Percentiles rank a stretch among this genome's conserved stretches.
Conservation (phyloP, 2,329 filamentous ascomycete species). For the Helicocarpus griseus region DNA sequence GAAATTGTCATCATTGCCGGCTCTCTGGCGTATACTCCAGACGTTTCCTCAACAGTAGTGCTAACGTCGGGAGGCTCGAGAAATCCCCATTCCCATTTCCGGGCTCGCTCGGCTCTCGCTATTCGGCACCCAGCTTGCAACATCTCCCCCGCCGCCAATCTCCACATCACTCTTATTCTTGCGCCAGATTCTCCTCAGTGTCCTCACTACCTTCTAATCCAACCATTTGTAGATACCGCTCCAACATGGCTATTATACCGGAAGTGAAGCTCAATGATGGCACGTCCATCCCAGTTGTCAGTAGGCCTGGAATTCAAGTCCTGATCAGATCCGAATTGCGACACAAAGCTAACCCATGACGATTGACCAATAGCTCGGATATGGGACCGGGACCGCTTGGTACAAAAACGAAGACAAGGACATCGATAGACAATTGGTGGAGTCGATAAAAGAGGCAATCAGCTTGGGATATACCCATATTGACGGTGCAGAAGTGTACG, state of each 20-base stretch:
- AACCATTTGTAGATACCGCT: background rate
- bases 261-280: conserved; percentile 48
- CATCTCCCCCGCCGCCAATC: no score
- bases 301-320: background rate
- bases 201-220: background rate
- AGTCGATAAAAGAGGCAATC: conserved; percentile 48
- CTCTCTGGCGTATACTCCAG: no score
- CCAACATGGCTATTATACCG: conserved; percentile 22
- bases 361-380: conserved; percentile 44
- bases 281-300: conserved; percentile 39
- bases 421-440: conserved; percentile 46
- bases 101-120: no score
- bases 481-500: conserved; percentile 52
- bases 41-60: no score
- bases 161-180: no score
- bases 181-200: no score
- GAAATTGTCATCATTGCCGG: no score
- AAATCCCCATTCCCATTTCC: no score
- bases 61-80: no score
- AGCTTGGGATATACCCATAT: conserved; percentile 52
- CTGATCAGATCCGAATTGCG: background rate
- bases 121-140: no score
- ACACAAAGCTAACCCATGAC: background rate
- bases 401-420: conserved; percentile 43
- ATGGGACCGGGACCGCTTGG: conserved; percentile 56